phyloP scores from a whole-genome alignment of 331 rosid species.

The Phaseolus coccineus region DNA sequence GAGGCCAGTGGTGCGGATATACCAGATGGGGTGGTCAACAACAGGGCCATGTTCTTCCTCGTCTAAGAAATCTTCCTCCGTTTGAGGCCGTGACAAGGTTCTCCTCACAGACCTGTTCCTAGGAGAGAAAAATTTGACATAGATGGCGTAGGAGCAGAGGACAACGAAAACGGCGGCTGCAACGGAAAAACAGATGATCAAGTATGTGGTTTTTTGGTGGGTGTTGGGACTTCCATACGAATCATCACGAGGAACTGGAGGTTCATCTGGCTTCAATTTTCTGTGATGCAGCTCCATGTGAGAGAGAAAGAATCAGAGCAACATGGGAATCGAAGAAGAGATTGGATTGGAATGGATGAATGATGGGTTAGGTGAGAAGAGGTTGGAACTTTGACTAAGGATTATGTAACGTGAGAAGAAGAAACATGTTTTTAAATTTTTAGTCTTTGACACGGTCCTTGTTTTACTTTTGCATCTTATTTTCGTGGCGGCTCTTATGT shows the following conservation, averaged over 20 bases:
- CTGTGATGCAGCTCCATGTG: conserved; percentile 53
- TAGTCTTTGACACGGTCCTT: not conserved
- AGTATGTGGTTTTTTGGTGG: conserved; percentile 20
- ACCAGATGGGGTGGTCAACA: conserved; percentile 60
- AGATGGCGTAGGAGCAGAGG: conserved; percentile 56
- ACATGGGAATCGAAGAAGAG: not conserved
- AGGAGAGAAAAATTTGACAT: conserved; percentile 47
- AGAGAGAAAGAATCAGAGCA: conserved; percentile 17
- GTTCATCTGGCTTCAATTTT: not conserved
- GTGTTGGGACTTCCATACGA: not conserved
- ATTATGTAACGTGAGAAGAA: not conserved
- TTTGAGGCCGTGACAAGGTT: conserved; percentile 14
- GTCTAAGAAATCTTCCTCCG: conserved; percentile 15
- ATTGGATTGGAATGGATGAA: not conserved
- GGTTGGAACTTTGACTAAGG: conserved; percentile 45
- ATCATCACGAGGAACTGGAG: not conserved
- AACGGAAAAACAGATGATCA: conserved; percentile 41
- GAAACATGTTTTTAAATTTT: not conserved
- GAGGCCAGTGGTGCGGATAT: conserved; percentile 58
- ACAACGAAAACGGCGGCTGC: conserved; percentile 48
- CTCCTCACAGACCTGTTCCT: conserved; percentile 37
- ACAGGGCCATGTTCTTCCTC: conserved; percentile 43
- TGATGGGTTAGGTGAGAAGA: not conserved
- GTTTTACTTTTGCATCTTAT: conserved; percentile 9
- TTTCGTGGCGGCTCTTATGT: conserved; percentile 31